Base-by-base conservation (phyloP, 73 alveolate species). In the Effrenium voratum region DNA sequence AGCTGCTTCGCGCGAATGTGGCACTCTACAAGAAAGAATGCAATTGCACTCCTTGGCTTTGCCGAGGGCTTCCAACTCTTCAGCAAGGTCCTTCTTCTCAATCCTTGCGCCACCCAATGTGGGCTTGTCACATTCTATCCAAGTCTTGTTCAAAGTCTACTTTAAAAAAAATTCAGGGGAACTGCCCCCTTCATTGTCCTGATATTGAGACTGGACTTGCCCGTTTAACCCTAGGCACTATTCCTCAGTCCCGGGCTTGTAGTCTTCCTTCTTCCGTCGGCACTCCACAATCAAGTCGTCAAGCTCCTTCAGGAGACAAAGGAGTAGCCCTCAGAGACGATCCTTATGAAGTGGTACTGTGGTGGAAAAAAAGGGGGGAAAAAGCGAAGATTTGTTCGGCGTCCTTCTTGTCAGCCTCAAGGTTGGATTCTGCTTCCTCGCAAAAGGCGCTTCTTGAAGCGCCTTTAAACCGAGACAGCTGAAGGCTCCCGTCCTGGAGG, bases 1-100 rank as follows among this genome's bases (percentile, higher is more conserved):
- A n/a, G n/a, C n/a, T n/a, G n/a, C n/a, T n/a, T n/a, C n/a, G n/a
- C n/a, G n/a, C n/a, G n/a, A n/a, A n/a, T n/a, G n/a, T n/a, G n/a
- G n/a, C n/a, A n/a, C n/a, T n/a, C n/a, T n/a, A n/a, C n/a, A n/a
- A n/a, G n/a, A n/a, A n/a, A n/a, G n/a, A n/a, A n/a, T n/a, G n/a
- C n/a, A n/a, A n/a, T n/a, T n/a, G n/a, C n/a, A n/a, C n/a, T n/a
- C 97, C 97, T 90, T 90, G 75, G 97, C 97, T 0, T 75, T 41
- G 28, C 50, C 97, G 38, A 90, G 70, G 55, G 97, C 97, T 52
- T 90, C 88, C 19, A 90, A 75, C 97, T 90, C 97, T 57, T 90
- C 97, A 1, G 76, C 97, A 28, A 90, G 45, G 43, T 75, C 34
- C 43, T 70, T 66, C 86, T 90, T 46, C n/a, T 66, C 87, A 73